These are phyloP conservation scores for Aspergillus hancockii DNA, from an alignment of 495 filamentous ascomycete genomes.

Conservation along the genomic window DNA sequence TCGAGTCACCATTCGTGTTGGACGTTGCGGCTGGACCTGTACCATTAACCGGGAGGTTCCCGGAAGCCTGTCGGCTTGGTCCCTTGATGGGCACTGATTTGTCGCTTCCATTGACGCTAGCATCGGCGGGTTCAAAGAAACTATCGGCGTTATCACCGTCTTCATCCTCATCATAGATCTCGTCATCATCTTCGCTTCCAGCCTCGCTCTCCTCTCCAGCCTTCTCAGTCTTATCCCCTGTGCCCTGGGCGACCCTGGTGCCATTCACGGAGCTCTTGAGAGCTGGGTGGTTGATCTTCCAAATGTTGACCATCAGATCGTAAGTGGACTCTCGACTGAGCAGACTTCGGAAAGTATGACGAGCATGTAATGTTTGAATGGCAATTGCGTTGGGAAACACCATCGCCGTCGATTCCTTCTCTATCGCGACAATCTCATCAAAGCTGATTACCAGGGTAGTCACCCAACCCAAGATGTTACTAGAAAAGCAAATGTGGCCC, in stretches of 20 bases:
- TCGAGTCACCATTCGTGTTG: conserved; percentile 44
- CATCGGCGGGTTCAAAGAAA: conserved; percentile 60
- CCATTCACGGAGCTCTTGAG: conserved; percentile 87
- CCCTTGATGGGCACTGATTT: conserved; percentile 51
- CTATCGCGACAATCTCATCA: conserved; percentile 93
- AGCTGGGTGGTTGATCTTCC: conserved; percentile 93
- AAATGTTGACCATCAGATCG: conserved; percentile 94
- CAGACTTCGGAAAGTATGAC: conserved; percentile 93
- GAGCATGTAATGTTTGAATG: conserved; percentile 92
- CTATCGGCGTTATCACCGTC: conserved; percentile 58
- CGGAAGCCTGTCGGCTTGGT: conserved; percentile 67
- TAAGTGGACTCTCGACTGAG: conserved; percentile 94
- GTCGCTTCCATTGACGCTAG: conserved; percentile 63
- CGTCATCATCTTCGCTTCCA: conserved; percentile 65
- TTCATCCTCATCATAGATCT: conserved; percentile 78
- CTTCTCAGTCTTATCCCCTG: conserved; percentile 88
- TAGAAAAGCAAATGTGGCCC: conserved; percentile 96
- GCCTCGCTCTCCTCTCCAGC: conserved; percentile 63
- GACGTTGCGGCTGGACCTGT: conserved; percentile 24
- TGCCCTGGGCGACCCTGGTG: conserved; percentile 74
- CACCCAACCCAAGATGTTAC: conserved; percentile 97
- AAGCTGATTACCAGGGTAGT: conserved; percentile 97
- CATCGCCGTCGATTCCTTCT: conserved; percentile 94
- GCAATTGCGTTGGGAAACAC: conserved; percentile 98
- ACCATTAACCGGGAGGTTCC: conserved; percentile 49